Conservation (phyloP, 306 rosid genomes). For the Quercus parvula region DNA sequence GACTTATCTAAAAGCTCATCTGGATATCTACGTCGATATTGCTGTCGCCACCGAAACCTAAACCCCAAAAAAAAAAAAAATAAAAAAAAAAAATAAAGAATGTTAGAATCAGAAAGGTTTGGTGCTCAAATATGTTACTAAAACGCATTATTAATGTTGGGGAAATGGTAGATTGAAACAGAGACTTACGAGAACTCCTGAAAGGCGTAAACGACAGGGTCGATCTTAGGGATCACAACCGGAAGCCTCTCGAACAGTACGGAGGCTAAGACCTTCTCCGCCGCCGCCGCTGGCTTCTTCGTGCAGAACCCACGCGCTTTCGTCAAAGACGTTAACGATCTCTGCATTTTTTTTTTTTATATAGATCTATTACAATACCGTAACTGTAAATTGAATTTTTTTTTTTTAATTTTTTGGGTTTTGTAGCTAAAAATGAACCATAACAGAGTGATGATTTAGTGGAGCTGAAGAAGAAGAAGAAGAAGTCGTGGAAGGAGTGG, state of each 20-base stretch:
- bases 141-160: too few relatives aligned
- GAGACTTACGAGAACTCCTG: slow-evolving; percentile 78
- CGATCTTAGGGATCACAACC: slow-evolving; percentile 79
- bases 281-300: not conserved
- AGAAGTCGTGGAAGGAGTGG: not conserved
- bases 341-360: slow-evolving; percentile 42
- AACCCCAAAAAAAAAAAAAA: not conserved
- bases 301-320: slow-evolving; percentile 55
- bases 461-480: not conserved
- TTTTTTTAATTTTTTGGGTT: too few relatives aligned
- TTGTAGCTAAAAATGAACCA: not conserved
- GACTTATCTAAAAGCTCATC: slow-evolving; percentile 82
- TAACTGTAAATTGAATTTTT: not conserved
- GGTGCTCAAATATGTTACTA: too few relatives aligned
- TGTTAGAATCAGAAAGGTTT: too few relatives aligned
- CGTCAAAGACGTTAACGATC: slow-evolving; percentile 28
- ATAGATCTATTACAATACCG: slow-evolving; percentile 6
- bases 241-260: slow-evolving; percentile 95
- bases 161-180: too few relatives aligned
- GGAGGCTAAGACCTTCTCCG: slow-evolving; percentile 75
- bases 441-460: not conserved
- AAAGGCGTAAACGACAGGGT: slow-evolving; percentile 85
- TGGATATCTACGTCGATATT: slow-evolving; percentile 78
- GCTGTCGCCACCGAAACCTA: slow-evolving; percentile 89
- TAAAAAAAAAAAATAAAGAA: not conserved